Evolutionary conservation across 164 flowering plant species (phyloP), one percentile per base, ranked within the genome.

Genomic region (Umbellularia californica): DNA sequence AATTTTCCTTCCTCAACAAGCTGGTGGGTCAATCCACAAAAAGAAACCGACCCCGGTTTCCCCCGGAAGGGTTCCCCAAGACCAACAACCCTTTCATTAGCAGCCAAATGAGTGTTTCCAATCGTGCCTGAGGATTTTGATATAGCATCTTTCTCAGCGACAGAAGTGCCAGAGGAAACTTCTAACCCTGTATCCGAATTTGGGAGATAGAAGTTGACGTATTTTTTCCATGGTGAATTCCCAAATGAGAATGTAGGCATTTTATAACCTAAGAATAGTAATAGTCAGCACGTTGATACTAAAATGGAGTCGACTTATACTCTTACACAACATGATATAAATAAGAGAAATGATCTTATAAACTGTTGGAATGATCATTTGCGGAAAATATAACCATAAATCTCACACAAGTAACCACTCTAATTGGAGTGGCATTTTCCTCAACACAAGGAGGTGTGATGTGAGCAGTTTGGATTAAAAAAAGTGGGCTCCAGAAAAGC

Each of bases 1-100:
- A 88, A 75, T 75, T 82, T 86, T 73, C 87, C 68, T 79, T 90
- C 91, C 73, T 92, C 97, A 19, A 90, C 77, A 23, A 75, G 71
- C 71, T 95, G 92, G 74, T 91, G 88, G 77, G 92, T 89, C 75
- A 89, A 62, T 2, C 95, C 97, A 72, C 65, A 67, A 75, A 95
- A 95, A 0, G 98, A 92, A 82, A 92, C 85, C 9, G 92, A 87
- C 67, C 95, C 97, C 1, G 95, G 73, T 83, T 91, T 95, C 2
- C 98, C 98, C 50, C 86, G 82, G 74, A 88, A 86, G 0, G 89
- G 87, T 78, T 90, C 97, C 12, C 74, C 52, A 33, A 20, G 24
- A 72, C 66, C 55, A 19, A 71, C 50, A 50, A 41, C 41, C 5
- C 22, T 63, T 33, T 35, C 28, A 52, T 10, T 28, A 20, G 24